Conservation (phyloP, 768 basidiomycete species). For the Collybia sordida region DNA sequence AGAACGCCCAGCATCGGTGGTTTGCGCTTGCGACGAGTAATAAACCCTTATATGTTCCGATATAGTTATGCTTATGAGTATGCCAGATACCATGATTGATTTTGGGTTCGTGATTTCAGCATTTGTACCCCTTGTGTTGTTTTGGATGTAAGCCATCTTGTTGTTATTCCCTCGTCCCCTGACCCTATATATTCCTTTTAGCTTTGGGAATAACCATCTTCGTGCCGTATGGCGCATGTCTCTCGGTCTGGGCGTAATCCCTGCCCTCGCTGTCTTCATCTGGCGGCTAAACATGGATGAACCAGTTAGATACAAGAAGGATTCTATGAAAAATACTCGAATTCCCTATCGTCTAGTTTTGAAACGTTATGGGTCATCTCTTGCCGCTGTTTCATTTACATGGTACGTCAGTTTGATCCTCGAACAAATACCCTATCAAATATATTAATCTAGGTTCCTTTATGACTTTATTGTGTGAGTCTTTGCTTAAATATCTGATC, state of each 20-base stretch:
- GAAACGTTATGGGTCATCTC: conserved; percentile 75
- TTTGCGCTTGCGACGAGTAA: conserved; percentile 88
- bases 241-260: conserved; percentile 80
- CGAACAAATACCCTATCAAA: background rate
- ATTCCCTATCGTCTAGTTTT: conserved; percentile 80
- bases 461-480: conserved; percentile 79
- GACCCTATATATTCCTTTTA: conserved; percentile 19
- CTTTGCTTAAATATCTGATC: background rate
- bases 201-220: conserved; percentile 77
- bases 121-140: conserved; percentile 82
- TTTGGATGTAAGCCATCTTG: conserved; percentile 73
- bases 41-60: conserved; percentile 14
- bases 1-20: conserved; percentile 83
- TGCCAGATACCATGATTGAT: conserved; percentile 80
- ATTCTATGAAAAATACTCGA: conserved; percentile 73
- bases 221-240: conserved; percentile 87
- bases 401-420: conserved; percentile 48
- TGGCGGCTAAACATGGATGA: conserved; percentile 89
- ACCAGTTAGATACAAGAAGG: conserved; percentile 68
- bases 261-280: conserved; percentile 76
- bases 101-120: conserved; percentile 76
- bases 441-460: conserved; percentile 49
- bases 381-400: conserved; percentile 71
- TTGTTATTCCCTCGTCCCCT: background rate
- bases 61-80: background rate